Conservation (phyloP, 306 rosid genomes). For the Cicer arietinum region DNA sequence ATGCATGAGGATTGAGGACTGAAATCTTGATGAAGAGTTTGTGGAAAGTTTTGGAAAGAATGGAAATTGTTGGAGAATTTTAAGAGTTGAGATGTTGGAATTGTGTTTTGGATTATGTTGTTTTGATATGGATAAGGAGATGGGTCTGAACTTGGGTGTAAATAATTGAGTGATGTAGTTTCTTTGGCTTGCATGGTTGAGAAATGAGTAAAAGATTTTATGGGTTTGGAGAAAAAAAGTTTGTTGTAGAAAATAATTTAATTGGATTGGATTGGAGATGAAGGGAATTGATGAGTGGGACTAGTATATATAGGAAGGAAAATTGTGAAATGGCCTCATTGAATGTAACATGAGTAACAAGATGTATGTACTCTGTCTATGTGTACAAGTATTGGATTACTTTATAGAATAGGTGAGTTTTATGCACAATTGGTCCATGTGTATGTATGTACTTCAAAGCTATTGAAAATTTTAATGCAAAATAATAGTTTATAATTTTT, state of each 20-base stretch:
- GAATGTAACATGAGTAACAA: slow-evolving; percentile 30
- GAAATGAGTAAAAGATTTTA: slow-evolving; percentile 14
- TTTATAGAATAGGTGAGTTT: too few relatives aligned
- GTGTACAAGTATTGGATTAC: background rate
- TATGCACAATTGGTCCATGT: too few relatives aligned
- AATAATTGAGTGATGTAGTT: slow-evolving; percentile 58
- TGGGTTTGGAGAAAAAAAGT: slow-evolving; percentile 41
- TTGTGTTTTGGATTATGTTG: slow-evolving; percentile 53
- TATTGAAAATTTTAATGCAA: too few relatives aligned
- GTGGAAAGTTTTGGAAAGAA: slow-evolving; percentile 52
- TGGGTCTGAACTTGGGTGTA: slow-evolving; percentile 54
- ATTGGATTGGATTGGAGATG: slow-evolving; percentile 47
- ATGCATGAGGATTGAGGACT: slow-evolving; percentile 68
- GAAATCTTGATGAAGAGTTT: slow-evolving; percentile 52
- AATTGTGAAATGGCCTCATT: slow-evolving; percentile 52
- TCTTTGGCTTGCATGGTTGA: slow-evolving; percentile 72
- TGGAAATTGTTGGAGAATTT: slow-evolving; percentile 54
- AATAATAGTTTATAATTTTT: too few relatives aligned
- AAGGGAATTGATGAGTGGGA: slow-evolving; percentile 44
- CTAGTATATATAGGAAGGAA: slow-evolving; percentile 66
- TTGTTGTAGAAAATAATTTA: slow-evolving; percentile 35
- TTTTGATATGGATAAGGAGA: slow-evolving; percentile 49
- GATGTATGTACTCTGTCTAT: slow-evolving; percentile 35
- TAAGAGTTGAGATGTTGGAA: slow-evolving; percentile 50
- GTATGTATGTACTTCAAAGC: too few relatives aligned